These are phyloP conservation scores for Seiridium unicorne DNA, from an alignment of 2,329 filamentous ascomycete species.

Conservation along the genomic window DNA sequence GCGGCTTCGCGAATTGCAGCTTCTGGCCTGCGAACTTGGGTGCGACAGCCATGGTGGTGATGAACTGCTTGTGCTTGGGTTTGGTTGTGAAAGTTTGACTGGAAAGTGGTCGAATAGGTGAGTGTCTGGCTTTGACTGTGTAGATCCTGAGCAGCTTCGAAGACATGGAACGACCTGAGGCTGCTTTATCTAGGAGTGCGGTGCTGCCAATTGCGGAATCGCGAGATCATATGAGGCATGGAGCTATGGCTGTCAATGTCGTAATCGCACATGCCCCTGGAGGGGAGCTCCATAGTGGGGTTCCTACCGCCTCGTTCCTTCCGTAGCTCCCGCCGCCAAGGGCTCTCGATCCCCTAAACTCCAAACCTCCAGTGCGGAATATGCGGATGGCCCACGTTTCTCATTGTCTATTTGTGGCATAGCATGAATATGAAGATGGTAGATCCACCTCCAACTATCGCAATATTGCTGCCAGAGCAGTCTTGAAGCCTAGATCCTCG, in stretches of 20 bases:
- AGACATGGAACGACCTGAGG: background rate
- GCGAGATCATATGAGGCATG: background rate
- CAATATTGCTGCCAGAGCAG: no score
- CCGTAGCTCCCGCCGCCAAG: no score
- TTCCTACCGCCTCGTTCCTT: no score
- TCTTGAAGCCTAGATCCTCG: no score
- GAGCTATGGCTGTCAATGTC: background rate
- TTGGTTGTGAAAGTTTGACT: background rate
- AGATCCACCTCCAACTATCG: no score
- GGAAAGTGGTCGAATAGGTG: background rate
- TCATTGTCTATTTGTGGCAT: no score
- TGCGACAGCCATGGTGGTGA: constrained; percentile 64
- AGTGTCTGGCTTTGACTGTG: background rate
- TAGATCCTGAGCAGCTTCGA: background rate
- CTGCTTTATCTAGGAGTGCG: background rate
- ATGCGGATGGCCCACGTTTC: no score
- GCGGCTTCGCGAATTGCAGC: constrained; percentile 46
- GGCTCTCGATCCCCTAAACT: no score
- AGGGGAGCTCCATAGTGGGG: background rate
- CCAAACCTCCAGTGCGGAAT: no score
- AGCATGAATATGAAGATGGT: no score
- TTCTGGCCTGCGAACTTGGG: constrained; percentile 76
- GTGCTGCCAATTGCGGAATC: background rate
- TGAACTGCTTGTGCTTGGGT: background rate
- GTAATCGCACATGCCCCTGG: background rate